Evolutionary conservation across 1,284 basidiomycete species (phyloP).

Genomic region (Entoloma clypeatum): DNA sequence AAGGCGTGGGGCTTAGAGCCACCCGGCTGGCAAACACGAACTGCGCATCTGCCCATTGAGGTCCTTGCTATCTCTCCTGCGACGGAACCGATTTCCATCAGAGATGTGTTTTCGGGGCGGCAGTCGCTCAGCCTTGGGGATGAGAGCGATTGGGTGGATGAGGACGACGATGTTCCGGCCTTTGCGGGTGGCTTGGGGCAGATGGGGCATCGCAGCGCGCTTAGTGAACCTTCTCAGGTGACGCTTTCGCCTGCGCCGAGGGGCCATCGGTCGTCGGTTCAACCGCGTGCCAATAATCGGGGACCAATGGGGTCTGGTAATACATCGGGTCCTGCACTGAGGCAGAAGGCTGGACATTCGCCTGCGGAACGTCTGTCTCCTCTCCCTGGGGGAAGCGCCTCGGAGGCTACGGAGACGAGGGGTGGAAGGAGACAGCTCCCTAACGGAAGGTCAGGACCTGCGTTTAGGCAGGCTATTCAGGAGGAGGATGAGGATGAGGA

Average conservation of each 20-base stretch:
- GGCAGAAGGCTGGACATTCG: constrained; percentile 41
- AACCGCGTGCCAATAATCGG: constrained; percentile 16
- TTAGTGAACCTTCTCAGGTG: constrained; percentile 21
- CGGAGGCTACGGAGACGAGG: constrained; percentile 47
- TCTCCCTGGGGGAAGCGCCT: constrained; percentile 45
- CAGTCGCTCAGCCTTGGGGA: constrained; percentile 60
- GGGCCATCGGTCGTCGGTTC: constrained; percentile 24
- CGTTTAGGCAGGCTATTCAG: constrained; percentile 64
- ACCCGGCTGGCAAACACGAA: constrained; percentile 75
- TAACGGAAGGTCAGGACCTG: constrained; percentile 52
- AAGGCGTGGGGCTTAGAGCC: constrained; percentile 83
- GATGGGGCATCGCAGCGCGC: constrained; percentile 33
- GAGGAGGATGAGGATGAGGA: constrained; percentile 79
- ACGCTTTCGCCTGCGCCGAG: constrained; percentile 43
- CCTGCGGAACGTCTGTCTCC: constrained; percentile 57
- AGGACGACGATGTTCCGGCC: constrained; percentile 72
- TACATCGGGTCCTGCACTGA: constrained; percentile 9
- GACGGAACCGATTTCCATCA: constrained; percentile 50
- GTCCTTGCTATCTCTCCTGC: constrained; percentile 63
- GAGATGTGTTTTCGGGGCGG: constrained; percentile 74
- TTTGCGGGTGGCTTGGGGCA: constrained; percentile 79
- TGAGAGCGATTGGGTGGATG: constrained; percentile 81
- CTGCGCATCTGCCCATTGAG: constrained; percentile 66
- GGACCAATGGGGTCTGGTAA: not conserved
- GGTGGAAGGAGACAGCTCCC: constrained; percentile 65